phyloP scores from a whole-genome alignment of 768 basidiomycete species.

The Rickenella mellea region DNA sequence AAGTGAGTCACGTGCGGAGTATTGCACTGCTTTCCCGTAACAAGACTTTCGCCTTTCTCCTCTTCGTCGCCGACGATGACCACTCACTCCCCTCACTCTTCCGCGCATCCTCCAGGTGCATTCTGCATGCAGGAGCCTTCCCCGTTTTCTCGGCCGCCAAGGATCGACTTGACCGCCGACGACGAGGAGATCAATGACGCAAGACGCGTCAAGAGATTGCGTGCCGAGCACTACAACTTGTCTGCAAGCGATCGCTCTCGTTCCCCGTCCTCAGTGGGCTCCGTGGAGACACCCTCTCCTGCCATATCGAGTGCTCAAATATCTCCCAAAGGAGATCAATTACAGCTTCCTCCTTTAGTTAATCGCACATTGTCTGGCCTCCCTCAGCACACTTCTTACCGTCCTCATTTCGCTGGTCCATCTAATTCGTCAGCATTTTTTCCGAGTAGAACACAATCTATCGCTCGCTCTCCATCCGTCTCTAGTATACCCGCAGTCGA shows the following conservation, averaged over 20 bases:
- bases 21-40: too few relatives aligned
- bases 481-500: slow-evolving; percentile 9
- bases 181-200: slow-evolving; percentile 45
- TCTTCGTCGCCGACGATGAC: slow-evolving; percentile 10
- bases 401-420: slow-evolving; percentile 43
- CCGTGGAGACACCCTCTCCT: slow-evolving; percentile 1
- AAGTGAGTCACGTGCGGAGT: too few relatives aligned
- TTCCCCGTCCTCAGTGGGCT: neutral
- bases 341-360: neutral
- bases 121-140: slow-evolving; percentile 16
- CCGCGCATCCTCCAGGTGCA: neutral
- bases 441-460: slow-evolving; percentile 16
- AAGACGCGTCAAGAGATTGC: slow-evolving; percentile 30
- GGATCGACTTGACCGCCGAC: slow-evolving; percentile 65
- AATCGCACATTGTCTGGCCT: slow-evolving; percentile 1
- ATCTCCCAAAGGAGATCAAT: neutral
- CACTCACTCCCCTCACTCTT: slow-evolving; percentile 1
- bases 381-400: slow-evolving; percentile 24
- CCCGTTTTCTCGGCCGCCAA: slow-evolving; percentile 34
- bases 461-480: slow-evolving; percentile 16
- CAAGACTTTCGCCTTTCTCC: neutral
- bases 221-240: slow-evolving; percentile 24
- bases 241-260: neutral
- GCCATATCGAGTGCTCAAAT: neutral
- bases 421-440: slow-evolving; percentile 25